Conservation (phyloP, 2,329 filamentous ascomycete species). For the Colletotrichum ledebouriae region DNA sequence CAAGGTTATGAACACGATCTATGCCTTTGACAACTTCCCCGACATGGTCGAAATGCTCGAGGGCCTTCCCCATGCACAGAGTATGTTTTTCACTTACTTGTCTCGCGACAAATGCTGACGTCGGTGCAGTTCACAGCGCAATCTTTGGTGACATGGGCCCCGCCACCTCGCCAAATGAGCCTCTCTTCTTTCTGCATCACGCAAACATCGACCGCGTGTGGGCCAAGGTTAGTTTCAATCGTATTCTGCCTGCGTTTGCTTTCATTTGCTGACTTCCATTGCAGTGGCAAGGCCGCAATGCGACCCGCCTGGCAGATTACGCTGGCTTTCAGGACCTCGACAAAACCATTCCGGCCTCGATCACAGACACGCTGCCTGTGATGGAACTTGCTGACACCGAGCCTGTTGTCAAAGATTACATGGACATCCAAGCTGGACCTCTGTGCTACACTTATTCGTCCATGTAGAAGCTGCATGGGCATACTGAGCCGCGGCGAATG, state of each 20-base stretch:
- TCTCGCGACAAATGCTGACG: not conserved
- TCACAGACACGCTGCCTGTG: conserved; percentile 40
- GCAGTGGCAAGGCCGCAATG: conserved; percentile 44
- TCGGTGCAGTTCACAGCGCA: conserved; percentile 32
- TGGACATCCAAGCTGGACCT: conserved; percentile 41
- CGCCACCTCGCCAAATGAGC: conserved; percentile 47
- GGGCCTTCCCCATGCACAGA: conserved; percentile 42
- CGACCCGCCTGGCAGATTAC: conserved; percentile 42
- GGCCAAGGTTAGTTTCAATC: conserved; percentile 37
- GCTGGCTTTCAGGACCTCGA: conserved; percentile 36
- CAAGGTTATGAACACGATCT: conserved; percentile 39
- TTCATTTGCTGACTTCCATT: conserved; percentile 10
- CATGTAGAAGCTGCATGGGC: conserved; percentile 43
- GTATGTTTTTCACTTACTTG: conserved; percentile 15
- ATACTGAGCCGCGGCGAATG: conserved; percentile 44
- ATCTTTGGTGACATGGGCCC: conserved; percentile 47
- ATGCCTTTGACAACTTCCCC: conserved; percentile 38
- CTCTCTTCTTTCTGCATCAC: conserved; percentile 49
- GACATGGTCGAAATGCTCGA: conserved; percentile 42
- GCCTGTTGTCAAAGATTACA: conserved; percentile 43
- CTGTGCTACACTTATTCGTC: conserved; percentile 45
- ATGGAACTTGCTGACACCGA: conserved; percentile 37
- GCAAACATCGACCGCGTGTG: conserved; percentile 48
- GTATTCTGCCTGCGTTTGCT: no score
- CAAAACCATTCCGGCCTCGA: conserved; percentile 22